Base-by-base conservation (phyloP, 176 grass and related monocot genomes). In the Zea luxurians region DNA sequence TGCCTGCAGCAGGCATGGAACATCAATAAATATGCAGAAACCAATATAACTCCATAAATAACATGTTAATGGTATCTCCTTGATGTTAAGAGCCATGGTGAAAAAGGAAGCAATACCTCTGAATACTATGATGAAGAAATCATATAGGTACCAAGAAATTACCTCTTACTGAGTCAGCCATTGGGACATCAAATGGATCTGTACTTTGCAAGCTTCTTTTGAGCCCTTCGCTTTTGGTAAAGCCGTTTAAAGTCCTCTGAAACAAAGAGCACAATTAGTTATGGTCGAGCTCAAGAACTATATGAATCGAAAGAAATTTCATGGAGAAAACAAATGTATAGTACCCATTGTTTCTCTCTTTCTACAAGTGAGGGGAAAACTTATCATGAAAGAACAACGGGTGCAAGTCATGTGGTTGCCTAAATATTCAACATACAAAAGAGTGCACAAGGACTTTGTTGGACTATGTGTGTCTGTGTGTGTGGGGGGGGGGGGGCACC, bases 121-220 rank as follows among this genome's bases (percentile, higher is more conserved):
- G 43, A 66, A 45, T 50, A 44, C 8, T 40, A 74, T 61, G 38
- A 45, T 64, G 17, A 65, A 59, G 17, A 65, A 80, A 69, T 44
- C 52, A 58, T n/a, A 73, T 15, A 77, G 11, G 21, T 35, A 40
- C n/a, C 70, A 84, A 82, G 34, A 68, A 75, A 75, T 74, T 85
- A 90, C 92, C 96, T 93, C 76, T 89, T 73, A 73, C 73, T 45
- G 83, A 73, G 47, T 99, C 96, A 47, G 61, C 64, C 96, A 99
- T 96, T 66, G 86, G 84, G 74, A 89, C 60, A 87, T 96, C 90
- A 78, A 96, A 90, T 44, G 77, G 75, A 50, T 99, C 96, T 20
- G 88, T 92, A 79, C 79, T 96, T 78, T 92, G 86, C 77, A 99
- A 83, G 82, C 96, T 96, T 82, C 96, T 92, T 82, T 93, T 99